These are phyloP conservation scores for Leucosporidium scottii DNA, from an alignment of 768 basidiomycete species.

Conservation along the genomic window DNA sequence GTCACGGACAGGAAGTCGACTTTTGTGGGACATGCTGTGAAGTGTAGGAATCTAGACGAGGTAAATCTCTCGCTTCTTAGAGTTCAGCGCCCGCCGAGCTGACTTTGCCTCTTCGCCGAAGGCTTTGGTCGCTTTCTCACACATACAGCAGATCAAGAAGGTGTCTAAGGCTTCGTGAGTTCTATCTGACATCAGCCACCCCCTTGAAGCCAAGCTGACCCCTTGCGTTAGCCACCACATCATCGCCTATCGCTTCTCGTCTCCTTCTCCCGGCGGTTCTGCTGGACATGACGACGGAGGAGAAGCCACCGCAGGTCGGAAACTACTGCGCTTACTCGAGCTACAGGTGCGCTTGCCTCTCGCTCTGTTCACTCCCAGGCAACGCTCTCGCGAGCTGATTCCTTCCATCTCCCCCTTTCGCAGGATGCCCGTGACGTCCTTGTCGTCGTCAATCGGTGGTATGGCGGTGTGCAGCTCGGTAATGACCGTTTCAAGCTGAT, in stretches of 20 bases:
- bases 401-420: neutral
- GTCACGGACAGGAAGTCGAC: no score
- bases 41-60: no score
- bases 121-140: conserved; percentile 41
- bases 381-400: neutral
- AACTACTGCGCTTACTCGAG: neutral
- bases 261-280: conserved; percentile 30
- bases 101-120: neutral
- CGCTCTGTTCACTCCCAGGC: neutral
- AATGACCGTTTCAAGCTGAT: neutral
- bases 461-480: conserved; percentile 79
- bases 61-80: no score
- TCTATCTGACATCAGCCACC: no score
- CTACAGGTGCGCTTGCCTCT: neutral
- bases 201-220: neutral
- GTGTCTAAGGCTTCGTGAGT: neutral
- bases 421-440: conserved; percentile 55
- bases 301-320: neutral
- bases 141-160: conserved; percentile 52
- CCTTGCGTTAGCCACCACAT: conserved; percentile 62
- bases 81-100: neutral
- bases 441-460: conserved; percentile 90
- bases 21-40: no score
- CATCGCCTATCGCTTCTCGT: conserved; percentile 85
- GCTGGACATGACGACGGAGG: neutral